These are phyloP conservation scores for Komagataella pseudopastoris DNA, from an alignment of 805 yeast genomes.

Conservation along the genomic window DNA sequence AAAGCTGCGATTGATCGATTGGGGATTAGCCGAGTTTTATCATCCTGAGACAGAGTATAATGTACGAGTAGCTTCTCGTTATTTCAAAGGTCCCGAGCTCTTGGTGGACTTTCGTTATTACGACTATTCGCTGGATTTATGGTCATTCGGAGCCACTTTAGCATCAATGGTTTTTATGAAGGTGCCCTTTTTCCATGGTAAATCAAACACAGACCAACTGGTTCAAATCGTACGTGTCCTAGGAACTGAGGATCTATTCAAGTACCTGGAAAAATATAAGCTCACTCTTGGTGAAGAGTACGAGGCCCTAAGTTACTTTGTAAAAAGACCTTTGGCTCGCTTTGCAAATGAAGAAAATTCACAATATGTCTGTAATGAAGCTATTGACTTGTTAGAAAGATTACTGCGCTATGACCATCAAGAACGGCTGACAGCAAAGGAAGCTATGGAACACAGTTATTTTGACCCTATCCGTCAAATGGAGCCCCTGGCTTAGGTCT, in stretches of 20 bases:
- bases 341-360: constrained; percentile 44
- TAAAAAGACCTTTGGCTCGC: constrained; percentile 53
- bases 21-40: constrained; percentile 93
- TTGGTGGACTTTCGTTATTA: constrained; percentile 71
- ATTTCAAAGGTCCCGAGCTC: constrained; percentile 86
- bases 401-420: constrained; percentile 77
- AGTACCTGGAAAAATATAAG: constrained; percentile 55
- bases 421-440: constrained; percentile 76
- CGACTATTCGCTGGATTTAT: constrained; percentile 79
- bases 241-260: constrained; percentile 66
- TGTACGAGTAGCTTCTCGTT: constrained; percentile 84
- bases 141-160: constrained; percentile 88
- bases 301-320: constrained; percentile 60
- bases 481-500: not conserved
- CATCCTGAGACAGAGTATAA: constrained; percentile 84
- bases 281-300: constrained; percentile 64
- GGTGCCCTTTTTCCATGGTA: constrained; percentile 89
- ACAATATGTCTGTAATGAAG: constrained; percentile 24
- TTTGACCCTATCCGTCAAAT: not conserved
- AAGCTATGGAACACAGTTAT: constrained; percentile 57
- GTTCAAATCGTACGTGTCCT: constrained; percentile 81
- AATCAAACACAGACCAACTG: constrained; percentile 81
- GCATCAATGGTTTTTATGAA: constrained; percentile 81
- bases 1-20: constrained; percentile 67
- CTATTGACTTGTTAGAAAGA: constrained; percentile 56